Percentiles rank a stretch among this genome's conserved stretches.
These are phyloP conservation scores for Solanum ossicruentum DNA, from an alignment of 257 asterid species.

Conservation along the genomic window DNA sequence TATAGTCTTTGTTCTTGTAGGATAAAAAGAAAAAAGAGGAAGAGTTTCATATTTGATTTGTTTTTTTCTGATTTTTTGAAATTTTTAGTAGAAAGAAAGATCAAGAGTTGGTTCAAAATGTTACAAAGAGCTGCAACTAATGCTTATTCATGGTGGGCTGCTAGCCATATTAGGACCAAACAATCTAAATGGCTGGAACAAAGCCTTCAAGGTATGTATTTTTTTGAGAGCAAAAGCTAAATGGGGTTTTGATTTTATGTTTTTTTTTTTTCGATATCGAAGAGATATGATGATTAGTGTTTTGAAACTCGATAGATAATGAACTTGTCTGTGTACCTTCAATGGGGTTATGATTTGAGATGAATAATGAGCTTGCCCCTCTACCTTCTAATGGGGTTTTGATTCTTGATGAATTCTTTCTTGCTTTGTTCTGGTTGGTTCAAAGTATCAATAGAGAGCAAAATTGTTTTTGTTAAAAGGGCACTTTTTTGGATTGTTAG, in stretches of 20 bases:
- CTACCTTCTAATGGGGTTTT: not conserved
- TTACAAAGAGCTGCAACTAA: constrained; percentile 38
- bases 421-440: too few species aligned
- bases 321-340: not conserved
- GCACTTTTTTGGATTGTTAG: not conserved
- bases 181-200: constrained; percentile 42
- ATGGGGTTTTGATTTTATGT: not conserved
- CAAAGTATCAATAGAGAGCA: too few species aligned
- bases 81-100: not conserved
- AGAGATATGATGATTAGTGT: not conserved
- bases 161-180: constrained; percentile 34
- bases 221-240: not conserved
- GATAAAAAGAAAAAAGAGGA: not conserved
- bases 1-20: not conserved
- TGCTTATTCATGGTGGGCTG: constrained; percentile 45
- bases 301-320: not conserved
- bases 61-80: not conserved
- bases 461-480: not conserved
- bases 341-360: not conserved
- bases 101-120: constrained; percentile 8
- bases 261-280: not conserved
- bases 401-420: not conserved
- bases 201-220: constrained; percentile 23
- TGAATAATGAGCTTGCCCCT: not conserved
- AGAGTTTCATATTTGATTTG: not conserved